Evolutionary conservation across 2,329 filamentous ascomycete genomes (phyloP).

Genomic region (Juglanconis oblonga): DNA sequence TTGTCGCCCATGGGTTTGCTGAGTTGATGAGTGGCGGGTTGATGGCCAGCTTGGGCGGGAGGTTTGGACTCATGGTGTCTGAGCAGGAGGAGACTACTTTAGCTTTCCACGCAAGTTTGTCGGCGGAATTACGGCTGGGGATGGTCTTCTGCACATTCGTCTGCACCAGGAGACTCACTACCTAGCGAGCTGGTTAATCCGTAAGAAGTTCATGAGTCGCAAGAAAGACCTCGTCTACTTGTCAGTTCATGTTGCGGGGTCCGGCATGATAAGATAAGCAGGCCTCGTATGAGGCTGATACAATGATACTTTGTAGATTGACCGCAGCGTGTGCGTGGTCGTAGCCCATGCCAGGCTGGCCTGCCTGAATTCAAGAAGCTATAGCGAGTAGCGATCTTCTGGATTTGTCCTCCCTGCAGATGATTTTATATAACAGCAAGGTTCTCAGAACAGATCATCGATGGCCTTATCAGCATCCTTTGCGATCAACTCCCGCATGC

Average conservation of each 20-base stretch:
- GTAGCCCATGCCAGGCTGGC: no score
- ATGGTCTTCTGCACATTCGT: neutral
- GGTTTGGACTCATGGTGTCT: neutral
- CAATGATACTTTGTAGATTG: no score
- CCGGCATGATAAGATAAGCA: slow-evolving; percentile 17
- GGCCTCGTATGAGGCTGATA: no score
- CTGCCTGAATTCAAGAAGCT: no score
- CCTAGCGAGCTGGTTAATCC: neutral
- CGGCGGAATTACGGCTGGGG: neutral
- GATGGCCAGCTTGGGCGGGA: slow-evolving; percentile 50
- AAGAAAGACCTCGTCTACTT: neutral
- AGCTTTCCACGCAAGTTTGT: no score
- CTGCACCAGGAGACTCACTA: neutral
- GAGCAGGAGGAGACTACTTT: neutral
- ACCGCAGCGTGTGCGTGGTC: no score
- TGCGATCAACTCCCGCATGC: slow-evolving; percentile 91
- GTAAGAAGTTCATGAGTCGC: neutral
- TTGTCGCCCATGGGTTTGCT: slow-evolving; percentile 73
- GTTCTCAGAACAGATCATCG: slow-evolving; percentile 69
- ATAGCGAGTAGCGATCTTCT: no score
- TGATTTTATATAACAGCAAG: neutral
- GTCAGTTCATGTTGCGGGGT: slow-evolving; percentile 1
- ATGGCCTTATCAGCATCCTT: slow-evolving; percentile 92
- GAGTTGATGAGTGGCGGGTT: slow-evolving; percentile 70
- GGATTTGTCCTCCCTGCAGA: no score